A percentile compares a stretch with the other conserved stretches of the same genome.
These are phyloP conservation scores for Fusarium sp. DNA, from an alignment of 2,329 filamentous ascomycete genomes.

Conservation along the genomic window DNA sequence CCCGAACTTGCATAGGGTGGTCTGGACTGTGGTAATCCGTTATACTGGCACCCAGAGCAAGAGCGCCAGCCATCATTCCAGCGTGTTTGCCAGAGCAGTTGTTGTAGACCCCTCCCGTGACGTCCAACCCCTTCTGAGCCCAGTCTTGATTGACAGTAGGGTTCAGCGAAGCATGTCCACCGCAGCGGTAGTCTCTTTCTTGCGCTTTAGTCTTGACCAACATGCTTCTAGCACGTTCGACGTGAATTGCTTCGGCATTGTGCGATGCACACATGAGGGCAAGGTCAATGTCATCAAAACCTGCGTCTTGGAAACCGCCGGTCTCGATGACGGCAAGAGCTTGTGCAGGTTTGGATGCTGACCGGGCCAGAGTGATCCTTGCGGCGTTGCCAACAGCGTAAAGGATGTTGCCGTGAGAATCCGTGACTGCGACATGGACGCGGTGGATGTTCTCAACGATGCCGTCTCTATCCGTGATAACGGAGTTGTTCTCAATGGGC, in stretches of 20 bases:
- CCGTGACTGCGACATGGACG: not conserved
- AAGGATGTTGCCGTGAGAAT: not conserved
- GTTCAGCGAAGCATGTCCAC: not conserved
- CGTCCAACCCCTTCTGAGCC: not conserved
- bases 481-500: not conserved
- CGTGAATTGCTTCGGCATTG: accelerated
- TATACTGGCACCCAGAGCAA: not conserved
- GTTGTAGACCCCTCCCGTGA: accelerated
- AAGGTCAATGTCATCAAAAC: not conserved
- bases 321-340: not conserved
- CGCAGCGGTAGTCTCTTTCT: not conserved
- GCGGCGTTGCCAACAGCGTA: not conserved
- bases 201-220: not conserved
- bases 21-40: not conserved
- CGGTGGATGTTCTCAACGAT: not conserved
- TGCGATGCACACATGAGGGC: not conserved
- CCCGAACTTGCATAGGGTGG: not conserved
- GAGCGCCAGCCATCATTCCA: not conserved
- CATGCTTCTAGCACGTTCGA: not conserved
- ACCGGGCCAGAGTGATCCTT: not conserved
- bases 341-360: not conserved
- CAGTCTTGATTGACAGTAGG: not conserved
- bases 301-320: not conserved
- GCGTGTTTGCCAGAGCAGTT: not conserved
- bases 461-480: not conserved